Evolutionary conservation across 176 grass and related monocot genomes (phyloP).

Genomic region (Bolboschoenus planiculmis): DNA sequence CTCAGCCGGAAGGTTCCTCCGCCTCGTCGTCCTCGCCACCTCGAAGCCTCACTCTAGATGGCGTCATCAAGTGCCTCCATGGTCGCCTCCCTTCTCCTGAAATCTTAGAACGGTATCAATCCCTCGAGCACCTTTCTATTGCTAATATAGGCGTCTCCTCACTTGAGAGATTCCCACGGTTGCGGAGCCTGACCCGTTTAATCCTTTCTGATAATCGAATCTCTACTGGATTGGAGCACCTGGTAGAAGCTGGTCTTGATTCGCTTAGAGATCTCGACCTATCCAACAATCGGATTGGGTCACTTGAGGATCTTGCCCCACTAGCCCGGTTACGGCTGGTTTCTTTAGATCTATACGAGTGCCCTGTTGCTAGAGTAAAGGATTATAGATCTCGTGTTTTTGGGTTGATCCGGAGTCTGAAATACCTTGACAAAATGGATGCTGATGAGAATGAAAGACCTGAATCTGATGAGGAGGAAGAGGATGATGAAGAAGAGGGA

Average conservation of each 20-base stretch:
- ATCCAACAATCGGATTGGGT: constrained; percentile 88
- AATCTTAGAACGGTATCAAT: constrained; percentile 78
- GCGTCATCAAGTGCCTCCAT: constrained; percentile 80
- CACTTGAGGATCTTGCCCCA: constrained; percentile 65
- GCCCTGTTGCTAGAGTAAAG: constrained; percentile 70
- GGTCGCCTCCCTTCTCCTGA: constrained; percentile 61
- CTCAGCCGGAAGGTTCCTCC: neutral
- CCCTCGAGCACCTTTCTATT: constrained; percentile 83
- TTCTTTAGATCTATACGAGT: constrained; percentile 94
- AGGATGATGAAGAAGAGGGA: constrained; percentile 48
- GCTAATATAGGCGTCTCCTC: constrained; percentile 71
- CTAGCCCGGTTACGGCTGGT: constrained; percentile 66
- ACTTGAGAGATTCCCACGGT: constrained; percentile 68
- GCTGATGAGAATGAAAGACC: constrained; percentile 95
- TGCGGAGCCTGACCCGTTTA: constrained; percentile 71
- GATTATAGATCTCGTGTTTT: constrained; percentile 92
- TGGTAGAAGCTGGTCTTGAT: constrained; percentile 66
- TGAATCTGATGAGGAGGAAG: constrained; percentile 87
- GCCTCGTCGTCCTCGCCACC: constrained; percentile 44
- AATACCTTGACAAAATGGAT: constrained; percentile 88
- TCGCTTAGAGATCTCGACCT: constrained; percentile 83
- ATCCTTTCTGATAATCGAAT: constrained; percentile 95
- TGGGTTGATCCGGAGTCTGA: constrained; percentile 73
- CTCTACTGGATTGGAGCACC: constrained; percentile 71
- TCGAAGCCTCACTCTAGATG: constrained; percentile 76